Evolutionary conservation across 768 basidiomycete species (phyloP).

Genomic region (Naganishia friedmannii): DNA sequence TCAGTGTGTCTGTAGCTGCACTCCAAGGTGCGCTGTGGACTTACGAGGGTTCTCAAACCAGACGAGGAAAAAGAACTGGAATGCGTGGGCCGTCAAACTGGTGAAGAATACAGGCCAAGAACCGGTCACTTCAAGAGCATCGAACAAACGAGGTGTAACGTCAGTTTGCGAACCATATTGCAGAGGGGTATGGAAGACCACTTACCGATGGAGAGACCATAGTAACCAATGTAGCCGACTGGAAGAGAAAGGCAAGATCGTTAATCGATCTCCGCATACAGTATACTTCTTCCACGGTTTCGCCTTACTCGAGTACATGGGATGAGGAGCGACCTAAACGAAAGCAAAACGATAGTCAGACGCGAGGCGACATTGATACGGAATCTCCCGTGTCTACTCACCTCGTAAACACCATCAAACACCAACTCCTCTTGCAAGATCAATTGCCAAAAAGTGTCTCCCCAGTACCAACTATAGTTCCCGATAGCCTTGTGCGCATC

Average conservation of each 20-base stretch:
- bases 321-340: conserved; percentile 52
- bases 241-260: no score
- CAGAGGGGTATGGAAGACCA: neutral
- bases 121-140: conserved; percentile 42
- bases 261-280: neutral
- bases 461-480: conserved; percentile 98
- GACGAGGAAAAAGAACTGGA: conserved; percentile 92
- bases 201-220: conserved; percentile 75
- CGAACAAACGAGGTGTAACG: neutral
- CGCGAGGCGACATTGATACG: no score
- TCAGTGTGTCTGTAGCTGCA: neutral
- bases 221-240: conserved; percentile 69
- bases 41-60: conserved; percentile 96
- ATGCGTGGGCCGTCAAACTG: conserved; percentile 88
- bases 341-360: neutral
- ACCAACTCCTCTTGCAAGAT: conserved; percentile 62
- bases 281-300: conserved; percentile 54
- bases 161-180: neutral
- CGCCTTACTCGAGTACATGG: conserved; percentile 73
- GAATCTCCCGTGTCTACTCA: conserved; percentile 66
- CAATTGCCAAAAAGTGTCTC: conserved; percentile 50
- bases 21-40: conserved; percentile 46
- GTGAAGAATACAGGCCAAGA: conserved; percentile 70
- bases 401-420: conserved; percentile 96
- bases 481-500: conserved; percentile 97